Percentiles rank a stretch among this genome's conserved stretches.
phyloP scores from a whole-genome alignment of 202 grass and related monocot genomes.

The Miscanthus sacchariflorus region DNA sequence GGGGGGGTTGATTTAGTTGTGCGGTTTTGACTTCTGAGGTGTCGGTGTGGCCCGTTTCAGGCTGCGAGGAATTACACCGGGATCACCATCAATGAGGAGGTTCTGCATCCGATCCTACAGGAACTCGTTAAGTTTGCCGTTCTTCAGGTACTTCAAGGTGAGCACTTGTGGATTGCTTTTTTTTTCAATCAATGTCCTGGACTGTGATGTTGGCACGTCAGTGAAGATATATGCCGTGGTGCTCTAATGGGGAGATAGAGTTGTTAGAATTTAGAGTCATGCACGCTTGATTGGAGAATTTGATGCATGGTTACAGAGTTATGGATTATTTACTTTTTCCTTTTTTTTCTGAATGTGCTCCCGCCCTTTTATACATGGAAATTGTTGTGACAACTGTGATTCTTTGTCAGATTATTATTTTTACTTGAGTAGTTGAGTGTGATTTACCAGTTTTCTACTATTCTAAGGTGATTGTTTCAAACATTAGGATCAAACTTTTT shows the following conservation, averaged over 20 bases:
- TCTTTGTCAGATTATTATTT: background rate
- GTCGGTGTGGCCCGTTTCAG: constrained; percentile 33
- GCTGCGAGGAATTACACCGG: constrained; percentile 72
- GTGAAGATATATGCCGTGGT: background rate
- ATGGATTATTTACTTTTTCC: background rate
- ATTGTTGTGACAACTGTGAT: background rate
- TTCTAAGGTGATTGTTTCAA: background rate
- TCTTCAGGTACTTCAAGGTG: constrained; percentile 99
- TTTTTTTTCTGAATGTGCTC: background rate
- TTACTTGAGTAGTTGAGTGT: background rate
- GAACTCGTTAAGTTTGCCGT: constrained; percentile 76
- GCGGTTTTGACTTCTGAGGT: constrained; percentile 1
- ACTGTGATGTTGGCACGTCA: background rate
- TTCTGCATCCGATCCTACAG: constrained; percentile 86
- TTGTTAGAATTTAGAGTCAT: background rate
- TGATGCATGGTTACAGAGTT: background rate
- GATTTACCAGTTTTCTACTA: background rate
- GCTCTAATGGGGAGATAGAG: background rate
- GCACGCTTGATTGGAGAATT: constrained; percentile 24
- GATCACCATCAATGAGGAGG: constrained; percentile 80
- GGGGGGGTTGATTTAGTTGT: background rate
- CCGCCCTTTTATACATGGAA: background rate
- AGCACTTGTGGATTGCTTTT: background rate
- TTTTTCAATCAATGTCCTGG: background rate
- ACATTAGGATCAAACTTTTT: background rate